Evolutionary conservation across 495 filamentous ascomycete species (phyloP).

Genomic region (Penicillium bialowiezense): DNA sequence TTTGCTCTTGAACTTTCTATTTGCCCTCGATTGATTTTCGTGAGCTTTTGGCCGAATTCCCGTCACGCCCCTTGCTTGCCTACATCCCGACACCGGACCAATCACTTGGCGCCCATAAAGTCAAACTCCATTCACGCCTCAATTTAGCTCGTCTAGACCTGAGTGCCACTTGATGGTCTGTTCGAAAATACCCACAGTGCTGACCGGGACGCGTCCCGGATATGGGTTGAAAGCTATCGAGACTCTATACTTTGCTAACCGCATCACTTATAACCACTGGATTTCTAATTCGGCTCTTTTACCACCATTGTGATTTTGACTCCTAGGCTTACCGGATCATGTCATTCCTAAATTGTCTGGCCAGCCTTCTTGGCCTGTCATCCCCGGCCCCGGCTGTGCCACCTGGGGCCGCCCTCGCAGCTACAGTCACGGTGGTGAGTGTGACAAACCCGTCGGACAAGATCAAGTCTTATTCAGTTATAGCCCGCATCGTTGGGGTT

Average conservation of each 20-base stretch:
- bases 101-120: neutral
- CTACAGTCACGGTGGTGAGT: conserved; percentile 29
- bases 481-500: conserved; percentile 35
- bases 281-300: neutral
- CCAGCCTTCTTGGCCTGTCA: conserved; percentile 13
- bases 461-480: neutral
- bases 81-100: neutral
- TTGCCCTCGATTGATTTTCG: too few species aligned
- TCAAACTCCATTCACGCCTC: neutral
- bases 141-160: neutral
- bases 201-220: too few species aligned
- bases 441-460: neutral
- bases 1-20: too few species aligned
- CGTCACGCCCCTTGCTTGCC: conserved; percentile 1
- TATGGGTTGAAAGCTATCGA: neutral
- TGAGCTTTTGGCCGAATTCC: neutral
- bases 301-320: neutral
- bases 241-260: neutral
- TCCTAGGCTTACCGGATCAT: conserved; percentile 1
- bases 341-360: conserved; percentile 21
- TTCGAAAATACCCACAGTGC: too few species aligned
- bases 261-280: neutral
- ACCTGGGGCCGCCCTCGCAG: conserved; percentile 26
- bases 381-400: conserved; percentile 7
- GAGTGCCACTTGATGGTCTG: too few species aligned